Base-by-base conservation (phyloP, 2,329 filamentous ascomycete genomes). In the Sporothrix humicola region DNA sequence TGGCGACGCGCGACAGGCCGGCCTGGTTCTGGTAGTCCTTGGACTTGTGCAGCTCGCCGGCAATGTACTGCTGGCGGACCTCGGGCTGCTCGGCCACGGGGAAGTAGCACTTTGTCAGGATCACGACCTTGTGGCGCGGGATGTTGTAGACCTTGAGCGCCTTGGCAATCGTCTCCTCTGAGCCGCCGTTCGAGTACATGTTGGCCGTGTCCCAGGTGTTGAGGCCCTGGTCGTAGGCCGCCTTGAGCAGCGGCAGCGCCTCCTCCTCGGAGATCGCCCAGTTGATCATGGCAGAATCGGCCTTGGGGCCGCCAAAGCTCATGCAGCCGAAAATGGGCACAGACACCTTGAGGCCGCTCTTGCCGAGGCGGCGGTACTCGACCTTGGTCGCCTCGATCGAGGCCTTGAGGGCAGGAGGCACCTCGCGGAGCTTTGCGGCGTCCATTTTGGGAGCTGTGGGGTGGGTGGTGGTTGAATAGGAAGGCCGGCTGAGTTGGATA, bases 151-250 rank as follows among this genome's bases (percentile, higher is more conserved):
- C 84, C 77, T 87, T 86, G 78, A 91, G 85, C 0, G 88, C 88
- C 76, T 87, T 87, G 74, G 84, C 87, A 46, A 89, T 83, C 52
- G 89, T 84, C 23, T 81, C 79, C 77, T 90, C 87, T 0, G 84
- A 86, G 3, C 79, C 80, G 42, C 88, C 88, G 75, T 88, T 89
- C 58, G 85, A 88, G 79, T 90, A 90, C 1, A 84, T 79, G 73
- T 87, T 87, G 46, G 87, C 86, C 78, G 79, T 84, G 76, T 87
- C 84, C 83, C 83, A 85, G 12, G 88, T 90, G 76, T 89, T 90
- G 69, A 91, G 81, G 23, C 89, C 89, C n/a, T 81, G 80, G 74
- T 91, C 87, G 80, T 88, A 91, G 8, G 88, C 89, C 37, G 87
- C 85, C 80, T 90, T 88, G 74, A 91, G 84, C 3, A 91, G 79